phyloP scores from a whole-genome alignment of 1,284 basidiomycete species.

The Ustilago cynodontis region DNA sequence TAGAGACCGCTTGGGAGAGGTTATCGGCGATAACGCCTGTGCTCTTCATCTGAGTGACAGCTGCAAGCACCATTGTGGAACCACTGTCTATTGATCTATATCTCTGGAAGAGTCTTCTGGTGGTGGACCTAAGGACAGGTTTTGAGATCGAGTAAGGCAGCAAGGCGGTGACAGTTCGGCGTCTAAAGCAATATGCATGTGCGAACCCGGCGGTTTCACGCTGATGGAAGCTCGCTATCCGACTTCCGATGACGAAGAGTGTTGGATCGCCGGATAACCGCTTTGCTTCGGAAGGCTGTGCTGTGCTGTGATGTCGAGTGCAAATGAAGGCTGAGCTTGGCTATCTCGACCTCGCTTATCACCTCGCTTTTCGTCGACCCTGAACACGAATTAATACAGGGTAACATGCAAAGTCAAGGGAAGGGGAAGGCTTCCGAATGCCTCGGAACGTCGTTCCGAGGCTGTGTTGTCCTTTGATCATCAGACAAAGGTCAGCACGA shows the following conservation, averaged over 20 bases:
- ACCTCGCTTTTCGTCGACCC: too few relatives aligned
- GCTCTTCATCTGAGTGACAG: constrained; percentile 64
- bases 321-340: too few relatives aligned
- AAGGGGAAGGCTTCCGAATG: not conserved
- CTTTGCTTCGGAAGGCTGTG: too few relatives aligned
- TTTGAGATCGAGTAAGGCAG: not conserved
- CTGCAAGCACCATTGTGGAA: constrained; percentile 57
- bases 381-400: too few relatives aligned
- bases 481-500: not conserved
- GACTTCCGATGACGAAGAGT: not conserved
- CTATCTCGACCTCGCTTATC: not conserved
- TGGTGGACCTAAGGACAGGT: too few relatives aligned
- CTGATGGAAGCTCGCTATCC: not conserved
- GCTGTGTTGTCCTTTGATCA: not conserved
- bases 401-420: too few relatives aligned
- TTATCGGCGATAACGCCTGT: constrained; percentile 62
- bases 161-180: not conserved
- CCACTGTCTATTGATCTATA: too few relatives aligned
- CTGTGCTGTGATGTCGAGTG: too few relatives aligned
- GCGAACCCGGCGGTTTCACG: not conserved
- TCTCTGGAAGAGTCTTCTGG: too few relatives aligned
- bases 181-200: not conserved
- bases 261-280: too few relatives aligned
- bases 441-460: not conserved
- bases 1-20: constrained; percentile 32